A percentile compares a stretch with the other conserved stretches of the same genome.
These are phyloP conservation scores for Rhizopogon rudus DNA, from an alignment of 768 basidiomycete genomes.

Conservation along the genomic window DNA sequence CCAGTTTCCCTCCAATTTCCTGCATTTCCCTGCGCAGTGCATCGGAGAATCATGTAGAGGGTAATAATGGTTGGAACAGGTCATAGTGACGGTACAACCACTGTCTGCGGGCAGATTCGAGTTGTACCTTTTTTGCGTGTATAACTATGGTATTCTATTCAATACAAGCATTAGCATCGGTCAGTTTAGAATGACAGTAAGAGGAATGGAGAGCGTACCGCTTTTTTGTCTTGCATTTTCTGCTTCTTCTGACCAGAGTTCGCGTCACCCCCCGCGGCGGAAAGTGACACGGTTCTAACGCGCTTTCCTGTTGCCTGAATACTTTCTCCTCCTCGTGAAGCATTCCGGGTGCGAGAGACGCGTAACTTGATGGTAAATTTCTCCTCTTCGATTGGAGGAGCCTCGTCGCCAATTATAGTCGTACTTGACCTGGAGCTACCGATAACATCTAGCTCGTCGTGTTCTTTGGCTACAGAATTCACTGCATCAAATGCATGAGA, in stretches of 20 bases:
- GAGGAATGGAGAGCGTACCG: slow-evolving; percentile 21
- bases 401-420: slow-evolving; percentile 23
- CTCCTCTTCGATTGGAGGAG: slow-evolving; percentile 11
- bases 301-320: slow-evolving; percentile 12
- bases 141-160: slow-evolving; percentile 36
- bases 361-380: slow-evolving; percentile 6
- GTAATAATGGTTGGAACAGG: slow-evolving; percentile 45
- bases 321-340: not conserved
- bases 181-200: not conserved
- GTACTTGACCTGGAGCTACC: slow-evolving; percentile 19
- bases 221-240: slow-evolving; percentile 35
- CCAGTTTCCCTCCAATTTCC: slow-evolving; percentile 21
- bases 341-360: slow-evolving; percentile 4
- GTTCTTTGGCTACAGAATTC: not conserved
- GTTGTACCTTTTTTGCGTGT: slow-evolving; percentile 30
- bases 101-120: slow-evolving; percentile 37
- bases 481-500: not conserved
- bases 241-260: slow-evolving; percentile 20
- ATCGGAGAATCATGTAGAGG: slow-evolving; percentile 35
- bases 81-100: slow-evolving; percentile 43
- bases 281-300: slow-evolving; percentile 5
- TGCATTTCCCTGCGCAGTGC: slow-evolving; percentile 26
- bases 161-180: not conserved
- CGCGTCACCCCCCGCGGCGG: not conserved
- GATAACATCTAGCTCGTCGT: slow-evolving; percentile 27